A percentile compares a stretch with the other conserved stretches of the same genome.
Conservation (phyloP, 805 yeast genomes). For the Hanseniaspora taiwanica region DNA sequence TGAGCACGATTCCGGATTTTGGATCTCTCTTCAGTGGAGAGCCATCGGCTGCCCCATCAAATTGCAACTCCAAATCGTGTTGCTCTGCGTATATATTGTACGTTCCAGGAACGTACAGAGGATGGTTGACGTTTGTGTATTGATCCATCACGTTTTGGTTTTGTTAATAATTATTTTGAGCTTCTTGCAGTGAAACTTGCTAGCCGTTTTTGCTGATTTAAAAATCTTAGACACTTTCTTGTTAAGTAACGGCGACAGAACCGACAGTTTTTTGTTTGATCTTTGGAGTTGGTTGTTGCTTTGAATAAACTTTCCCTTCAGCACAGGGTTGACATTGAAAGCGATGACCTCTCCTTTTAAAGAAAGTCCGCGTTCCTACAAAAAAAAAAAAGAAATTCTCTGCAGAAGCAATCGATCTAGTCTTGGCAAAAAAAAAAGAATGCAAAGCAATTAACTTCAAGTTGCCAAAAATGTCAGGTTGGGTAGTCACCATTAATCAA, state of each 20-base stretch:
- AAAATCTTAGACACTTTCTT: not conserved
- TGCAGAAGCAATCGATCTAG: no score
- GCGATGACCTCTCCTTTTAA: no score
- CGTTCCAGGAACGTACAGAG: constrained; percentile 35
- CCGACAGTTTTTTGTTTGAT: no score
- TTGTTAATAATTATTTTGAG: not conserved
- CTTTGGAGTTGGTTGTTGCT: no score
- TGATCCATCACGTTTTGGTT: not conserved
- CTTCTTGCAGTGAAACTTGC: not conserved
- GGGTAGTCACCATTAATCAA: no score
- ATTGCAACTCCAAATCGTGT: not conserved
- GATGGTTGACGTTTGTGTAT: constrained; percentile 7
- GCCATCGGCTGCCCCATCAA: constrained; percentile 4
- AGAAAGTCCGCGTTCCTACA: no score
- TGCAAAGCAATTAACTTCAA: no score
- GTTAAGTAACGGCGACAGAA: not conserved
- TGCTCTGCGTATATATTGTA: constrained; percentile 34
- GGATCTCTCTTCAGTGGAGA: constrained; percentile 21
- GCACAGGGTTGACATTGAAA: no score
- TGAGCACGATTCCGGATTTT: constrained; percentile 29
- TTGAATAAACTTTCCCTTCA: no score
- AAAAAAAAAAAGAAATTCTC: no score
- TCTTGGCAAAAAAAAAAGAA: no score
- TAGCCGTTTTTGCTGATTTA: not conserved
- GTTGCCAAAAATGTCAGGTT: no score